phyloP scores from a whole-genome alignment of 306 rosid species.

The Vigna angularis region DNA sequence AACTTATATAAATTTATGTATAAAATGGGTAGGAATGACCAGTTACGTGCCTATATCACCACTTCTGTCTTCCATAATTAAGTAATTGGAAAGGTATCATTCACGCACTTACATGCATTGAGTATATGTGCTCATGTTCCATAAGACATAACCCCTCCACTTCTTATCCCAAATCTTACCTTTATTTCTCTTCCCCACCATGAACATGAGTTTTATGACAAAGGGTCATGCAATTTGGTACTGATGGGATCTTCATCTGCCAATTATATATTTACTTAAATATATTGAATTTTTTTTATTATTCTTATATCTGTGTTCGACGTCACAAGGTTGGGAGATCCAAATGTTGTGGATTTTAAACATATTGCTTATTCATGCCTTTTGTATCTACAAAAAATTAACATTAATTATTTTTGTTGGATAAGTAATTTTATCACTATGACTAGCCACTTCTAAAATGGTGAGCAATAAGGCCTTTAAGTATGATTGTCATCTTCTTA shows the following conservation, averaged over 20 bases:
- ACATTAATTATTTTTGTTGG: conserved; percentile 31
- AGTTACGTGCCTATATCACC: conserved; percentile 12
- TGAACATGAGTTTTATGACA: neutral
- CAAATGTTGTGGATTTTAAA: conserved; percentile 48
- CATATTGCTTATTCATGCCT: conserved; percentile 36
- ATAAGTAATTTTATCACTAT: conserved; percentile 46
- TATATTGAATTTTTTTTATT: neutral
- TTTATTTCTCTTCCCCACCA: neutral
- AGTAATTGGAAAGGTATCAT: conserved; percentile 2
- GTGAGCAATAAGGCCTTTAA: conserved; percentile 33
- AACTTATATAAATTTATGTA: too few species aligned
- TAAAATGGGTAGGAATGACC: neutral
- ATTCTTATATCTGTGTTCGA: neutral
- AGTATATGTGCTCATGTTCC: conserved; percentile 13
- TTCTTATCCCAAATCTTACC: neutral
- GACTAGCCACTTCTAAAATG: conserved; percentile 43
- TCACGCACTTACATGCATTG: conserved; percentile 7
- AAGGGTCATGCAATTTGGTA: neutral
- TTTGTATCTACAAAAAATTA: conserved; percentile 39
- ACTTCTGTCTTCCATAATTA: conserved; percentile 18
- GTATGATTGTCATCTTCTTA: conserved; percentile 11
- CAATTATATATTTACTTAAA: neutral
- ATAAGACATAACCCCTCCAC: neutral
- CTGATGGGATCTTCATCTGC: too few species aligned
- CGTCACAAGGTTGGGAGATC: conserved; percentile 10